Conservation (phyloP, 768 basidiomycete genomes). For the Amanita pseudoporphyria region DNA sequence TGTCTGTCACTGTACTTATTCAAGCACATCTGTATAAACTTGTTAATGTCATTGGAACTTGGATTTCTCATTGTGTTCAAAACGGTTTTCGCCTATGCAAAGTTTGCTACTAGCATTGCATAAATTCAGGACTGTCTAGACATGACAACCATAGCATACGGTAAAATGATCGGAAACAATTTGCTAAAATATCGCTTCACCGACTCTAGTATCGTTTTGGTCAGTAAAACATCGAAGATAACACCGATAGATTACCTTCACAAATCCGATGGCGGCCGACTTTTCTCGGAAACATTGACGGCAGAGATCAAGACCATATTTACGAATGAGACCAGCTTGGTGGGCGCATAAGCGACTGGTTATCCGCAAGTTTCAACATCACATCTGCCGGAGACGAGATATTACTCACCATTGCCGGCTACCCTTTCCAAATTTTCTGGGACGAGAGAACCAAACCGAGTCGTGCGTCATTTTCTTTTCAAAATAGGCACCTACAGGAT, state of each 20-base stretch:
- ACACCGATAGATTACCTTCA: conserved; percentile 57
- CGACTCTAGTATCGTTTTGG: conserved; percentile 26
- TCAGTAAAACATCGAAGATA: background rate
- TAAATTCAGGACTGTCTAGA: background rate
- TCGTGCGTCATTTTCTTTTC: conserved; percentile 86
- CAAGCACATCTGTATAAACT: conserved; percentile 46
- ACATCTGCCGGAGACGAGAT: background rate
- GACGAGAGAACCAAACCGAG: conserved; percentile 96
- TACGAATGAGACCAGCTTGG: conserved; percentile 96
- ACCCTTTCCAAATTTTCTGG: conserved; percentile 92
- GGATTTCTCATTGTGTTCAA: no score
- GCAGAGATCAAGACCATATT: conserved; percentile 95
- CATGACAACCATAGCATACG: background rate
- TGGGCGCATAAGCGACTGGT: conserved; percentile 89
- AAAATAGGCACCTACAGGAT: conserved; percentile 6
- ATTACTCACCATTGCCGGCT: conserved; percentile 80
- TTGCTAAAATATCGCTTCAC: conserved; percentile 19
- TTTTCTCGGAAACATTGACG: conserved; percentile 99
- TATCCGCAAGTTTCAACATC: background rate
- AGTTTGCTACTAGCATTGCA: background rate
- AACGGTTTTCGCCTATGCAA: no score
- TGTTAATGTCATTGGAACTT: conserved; percentile 28
- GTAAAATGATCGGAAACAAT: background rate
- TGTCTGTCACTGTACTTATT: conserved; percentile 70
- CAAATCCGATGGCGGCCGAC: conserved; percentile 86